Conservation (phyloP, 257 asterid species). For the Solanum chiquidenum region DNA sequence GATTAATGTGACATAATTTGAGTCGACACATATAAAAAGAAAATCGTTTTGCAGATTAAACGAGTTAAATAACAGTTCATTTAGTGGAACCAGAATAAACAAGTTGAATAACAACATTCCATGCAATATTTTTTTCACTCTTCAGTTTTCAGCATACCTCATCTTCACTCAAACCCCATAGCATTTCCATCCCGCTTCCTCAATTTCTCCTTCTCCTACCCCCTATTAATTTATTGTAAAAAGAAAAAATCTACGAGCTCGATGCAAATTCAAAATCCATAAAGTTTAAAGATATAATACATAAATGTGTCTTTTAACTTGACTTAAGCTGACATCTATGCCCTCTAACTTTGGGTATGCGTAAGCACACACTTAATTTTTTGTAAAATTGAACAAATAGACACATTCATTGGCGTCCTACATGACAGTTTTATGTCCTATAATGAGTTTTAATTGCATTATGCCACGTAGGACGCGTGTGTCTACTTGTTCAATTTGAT, state of each 20-base stretch:
- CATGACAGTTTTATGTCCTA: too few relatives aligned
- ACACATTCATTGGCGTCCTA: too few relatives aligned
- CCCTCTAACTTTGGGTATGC: accelerated
- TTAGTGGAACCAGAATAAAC: background rate
- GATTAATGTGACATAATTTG: background rate
- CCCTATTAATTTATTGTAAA: background rate
- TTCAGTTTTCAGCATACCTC: background rate
- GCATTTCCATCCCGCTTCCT: background rate
- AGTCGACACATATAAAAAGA: accelerated
- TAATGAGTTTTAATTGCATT: too few relatives aligned
- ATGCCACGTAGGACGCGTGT: too few relatives aligned
- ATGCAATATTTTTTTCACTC: too few relatives aligned
- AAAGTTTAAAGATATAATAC: too few relatives aligned
- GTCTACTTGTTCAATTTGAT: background rate
- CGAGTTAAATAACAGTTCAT: too few relatives aligned
- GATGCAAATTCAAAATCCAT: background rate
- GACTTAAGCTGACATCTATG: too few relatives aligned
- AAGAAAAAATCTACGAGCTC: accelerated
- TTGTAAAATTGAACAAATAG: too few relatives aligned
- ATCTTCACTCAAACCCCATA: background rate
- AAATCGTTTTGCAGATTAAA: too few relatives aligned
- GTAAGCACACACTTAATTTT: accelerated
- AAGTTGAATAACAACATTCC: background rate
- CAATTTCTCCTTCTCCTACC: background rate
- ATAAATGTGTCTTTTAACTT: too few relatives aligned